These are phyloP conservation scores for Porcisia hertigi DNA, from an alignment of 208 protist species.

Conservation along the genomic window DNA sequence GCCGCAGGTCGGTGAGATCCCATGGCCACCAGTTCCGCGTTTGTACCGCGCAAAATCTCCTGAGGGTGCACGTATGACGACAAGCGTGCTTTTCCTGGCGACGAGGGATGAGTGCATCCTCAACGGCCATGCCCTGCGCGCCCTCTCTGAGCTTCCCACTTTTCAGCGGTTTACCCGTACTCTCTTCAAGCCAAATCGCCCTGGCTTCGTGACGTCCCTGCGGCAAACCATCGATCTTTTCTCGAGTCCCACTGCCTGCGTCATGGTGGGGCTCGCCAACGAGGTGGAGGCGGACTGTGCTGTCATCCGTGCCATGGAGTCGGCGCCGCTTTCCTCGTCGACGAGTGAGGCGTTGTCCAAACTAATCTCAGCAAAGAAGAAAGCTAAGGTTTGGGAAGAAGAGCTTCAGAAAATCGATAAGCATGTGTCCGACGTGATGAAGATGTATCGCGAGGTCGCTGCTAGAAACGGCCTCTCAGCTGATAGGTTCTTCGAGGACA, in stretches of 20 bases:
- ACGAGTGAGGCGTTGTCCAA: constrained; percentile 14
- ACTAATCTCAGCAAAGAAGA: constrained; percentile 1
- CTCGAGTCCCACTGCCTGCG: constrained; percentile 67
- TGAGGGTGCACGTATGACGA: constrained; percentile 3
- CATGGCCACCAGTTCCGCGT: constrained; percentile 73
- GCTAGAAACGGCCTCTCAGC: background rate
- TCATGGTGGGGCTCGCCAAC: constrained; percentile 52
- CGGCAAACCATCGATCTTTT: constrained; percentile 73
- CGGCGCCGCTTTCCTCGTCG: constrained; percentile 1
- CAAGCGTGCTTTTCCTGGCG: constrained; percentile 71
- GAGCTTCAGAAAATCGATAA: constrained; percentile 3
- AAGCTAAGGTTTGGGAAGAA: background rate
- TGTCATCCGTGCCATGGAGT: constrained; percentile 35
- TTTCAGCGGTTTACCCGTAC: constrained; percentile 60
- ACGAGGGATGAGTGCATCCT: constrained; percentile 43
- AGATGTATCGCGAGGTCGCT: background rate
- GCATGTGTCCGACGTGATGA: constrained; percentile 2
- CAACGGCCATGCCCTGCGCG: constrained; percentile 34
- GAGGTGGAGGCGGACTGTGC: constrained; percentile 44
- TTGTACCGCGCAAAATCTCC: constrained; percentile 46
- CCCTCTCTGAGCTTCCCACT: constrained; percentile 46
- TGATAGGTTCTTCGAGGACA: background rate
- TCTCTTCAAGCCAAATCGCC: constrained; percentile 40
- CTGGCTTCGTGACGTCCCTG: constrained; percentile 34
- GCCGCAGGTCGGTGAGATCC: constrained; percentile 27